These are phyloP conservation scores for Pseudocercospora musae DNA, from an alignment of 2,329 filamentous ascomycete species.

Conservation along the genomic window DNA sequence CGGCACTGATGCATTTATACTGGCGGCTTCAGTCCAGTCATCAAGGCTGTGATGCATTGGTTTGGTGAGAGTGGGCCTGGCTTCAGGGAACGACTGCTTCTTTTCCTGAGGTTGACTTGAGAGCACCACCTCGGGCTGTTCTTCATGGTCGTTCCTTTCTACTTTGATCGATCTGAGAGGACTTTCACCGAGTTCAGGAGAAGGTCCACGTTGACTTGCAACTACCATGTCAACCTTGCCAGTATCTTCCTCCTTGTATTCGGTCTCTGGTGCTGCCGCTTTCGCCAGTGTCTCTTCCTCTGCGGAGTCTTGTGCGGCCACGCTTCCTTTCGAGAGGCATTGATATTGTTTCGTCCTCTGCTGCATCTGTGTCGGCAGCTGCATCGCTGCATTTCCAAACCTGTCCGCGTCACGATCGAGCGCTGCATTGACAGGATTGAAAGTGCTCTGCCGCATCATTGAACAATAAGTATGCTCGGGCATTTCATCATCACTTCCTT, in stretches of 20 bases:
- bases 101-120: constrained; percentile 12
- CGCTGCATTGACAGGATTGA: constrained; percentile 21
- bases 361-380: constrained; percentile 9
- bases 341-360: neutral
- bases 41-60: neutral
- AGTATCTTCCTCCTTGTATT: neutral
- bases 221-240: neutral
- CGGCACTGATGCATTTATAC: neutral
- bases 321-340: neutral
- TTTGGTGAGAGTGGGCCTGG: neutral
- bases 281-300: neutral
- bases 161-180: neutral
- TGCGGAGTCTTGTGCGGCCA: neutral
- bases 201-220: neutral
- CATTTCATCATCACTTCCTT: constrained; percentile 1
- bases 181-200: neutral
- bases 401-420: constrained; percentile 20
- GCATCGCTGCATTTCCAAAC: constrained; percentile 16
- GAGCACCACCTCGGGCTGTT: neutral
- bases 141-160: neutral
- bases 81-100: neutral
- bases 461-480: neutral
- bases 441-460: constrained; percentile 19
- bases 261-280: neutral
- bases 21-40: neutral